Conservation (phyloP, 345 rosid species). For the Citrus cavaleriei region DNA sequence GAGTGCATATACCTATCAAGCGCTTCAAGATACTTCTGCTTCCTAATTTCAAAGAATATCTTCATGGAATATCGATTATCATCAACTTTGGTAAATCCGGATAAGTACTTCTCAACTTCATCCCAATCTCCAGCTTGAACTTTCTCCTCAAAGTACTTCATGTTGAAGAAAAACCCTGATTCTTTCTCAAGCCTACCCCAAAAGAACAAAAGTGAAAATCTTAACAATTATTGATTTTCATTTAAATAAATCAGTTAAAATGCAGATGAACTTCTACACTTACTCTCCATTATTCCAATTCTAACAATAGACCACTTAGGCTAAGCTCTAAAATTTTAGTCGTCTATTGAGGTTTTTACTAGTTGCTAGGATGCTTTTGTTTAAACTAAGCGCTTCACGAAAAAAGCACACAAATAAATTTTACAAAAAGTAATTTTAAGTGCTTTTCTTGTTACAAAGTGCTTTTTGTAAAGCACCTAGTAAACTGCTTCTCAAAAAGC, state of each 20-base stretch:
- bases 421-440: neutral
- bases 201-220: neutral
- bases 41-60: slow-evolving; percentile 84
- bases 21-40: slow-evolving; percentile 90
- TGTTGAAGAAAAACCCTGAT: slow-evolving; percentile 64
- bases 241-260: neutral
- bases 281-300: neutral
- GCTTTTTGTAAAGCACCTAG: neutral
- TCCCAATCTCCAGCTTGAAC: slow-evolving; percentile 79
- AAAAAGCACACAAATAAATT: neutral
- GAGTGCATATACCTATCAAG: slow-evolving; percentile 55
- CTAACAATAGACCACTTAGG: neutral
- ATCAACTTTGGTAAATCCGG: slow-evolving; percentile 68
- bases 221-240: neutral
- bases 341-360: neutral
- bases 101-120: slow-evolving; percentile 61
- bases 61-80: slow-evolving; percentile 79
- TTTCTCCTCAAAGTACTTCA: slow-evolving; percentile 71
- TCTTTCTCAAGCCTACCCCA: slow-evolving; percentile 62
- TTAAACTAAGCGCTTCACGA: neutral
- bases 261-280: neutral
- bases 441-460: neutral
- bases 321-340: neutral
- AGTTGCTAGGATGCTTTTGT: neutral
- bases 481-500: neutral